Percentiles rank a stretch among this genome's conserved stretches.
phyloP scores from a whole-genome alignment of 1,284 basidiomycete genomes.

The Malassezia sp. region DNA sequence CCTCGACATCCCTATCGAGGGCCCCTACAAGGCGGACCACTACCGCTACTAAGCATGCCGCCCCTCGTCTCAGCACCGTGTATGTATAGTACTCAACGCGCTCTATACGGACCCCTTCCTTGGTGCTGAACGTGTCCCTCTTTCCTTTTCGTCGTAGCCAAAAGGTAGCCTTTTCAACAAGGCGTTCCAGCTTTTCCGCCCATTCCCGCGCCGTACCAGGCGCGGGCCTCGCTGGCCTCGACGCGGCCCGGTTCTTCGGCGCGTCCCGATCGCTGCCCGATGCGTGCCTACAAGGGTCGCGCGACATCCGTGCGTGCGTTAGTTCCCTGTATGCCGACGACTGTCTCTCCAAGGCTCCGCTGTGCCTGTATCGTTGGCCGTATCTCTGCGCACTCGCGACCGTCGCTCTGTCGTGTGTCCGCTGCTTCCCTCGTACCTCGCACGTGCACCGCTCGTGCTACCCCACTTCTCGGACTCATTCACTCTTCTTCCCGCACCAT shows the following conservation, averaged over 20 bases:
- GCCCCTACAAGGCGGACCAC: constrained; percentile 65
- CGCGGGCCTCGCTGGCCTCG: not conserved
- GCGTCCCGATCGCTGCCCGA: not conserved
- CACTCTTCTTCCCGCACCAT: too few species aligned
- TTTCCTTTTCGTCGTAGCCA: not conserved
- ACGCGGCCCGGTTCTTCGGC: not conserved
- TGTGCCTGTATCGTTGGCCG: too few species aligned
- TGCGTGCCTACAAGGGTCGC: too few species aligned
- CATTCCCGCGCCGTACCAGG: not conserved
- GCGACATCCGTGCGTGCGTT: too few species aligned
- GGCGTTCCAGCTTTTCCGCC: constrained; percentile 11
- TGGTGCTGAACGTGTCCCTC: constrained; percentile 6
- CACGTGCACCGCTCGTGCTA: not conserved
- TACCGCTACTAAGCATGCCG: constrained; percentile 43
- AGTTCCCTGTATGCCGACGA: too few species aligned
- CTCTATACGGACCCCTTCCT: constrained; percentile 7
- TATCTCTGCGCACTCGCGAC: not conserved
- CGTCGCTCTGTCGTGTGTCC: not conserved
- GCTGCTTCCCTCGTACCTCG: too few species aligned
- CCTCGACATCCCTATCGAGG: constrained; percentile 75
- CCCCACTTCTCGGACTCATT: too few species aligned
- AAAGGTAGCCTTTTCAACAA: constrained; percentile 38
- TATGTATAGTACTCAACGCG: constrained; percentile 21
- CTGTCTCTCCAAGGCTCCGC: too few species aligned
- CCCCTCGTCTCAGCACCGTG: constrained; percentile 2